phyloP scores from a whole-genome alignment of 805 yeast species.

The Wickerhamiella dianesei region DNA sequence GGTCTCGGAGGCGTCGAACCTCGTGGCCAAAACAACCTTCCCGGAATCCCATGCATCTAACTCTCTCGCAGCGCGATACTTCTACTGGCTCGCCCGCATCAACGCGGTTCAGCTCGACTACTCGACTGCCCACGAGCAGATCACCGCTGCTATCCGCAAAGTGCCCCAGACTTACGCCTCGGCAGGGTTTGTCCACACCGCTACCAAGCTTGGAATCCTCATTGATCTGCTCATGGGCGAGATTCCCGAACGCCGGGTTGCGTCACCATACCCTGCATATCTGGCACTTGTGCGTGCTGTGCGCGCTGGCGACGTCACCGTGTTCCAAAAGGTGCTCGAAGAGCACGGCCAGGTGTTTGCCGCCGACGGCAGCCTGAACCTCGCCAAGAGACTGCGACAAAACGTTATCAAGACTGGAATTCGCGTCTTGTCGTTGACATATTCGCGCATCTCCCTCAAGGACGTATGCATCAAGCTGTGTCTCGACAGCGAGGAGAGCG shows the following conservation, averaged over 20 bases:
- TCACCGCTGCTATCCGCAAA: constrained; percentile 89
- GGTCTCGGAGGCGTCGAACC: constrained; percentile 73
- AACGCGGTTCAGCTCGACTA: constrained; percentile 87
- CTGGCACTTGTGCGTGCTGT: constrained; percentile 83
- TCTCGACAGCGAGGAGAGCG: constrained; percentile 86
- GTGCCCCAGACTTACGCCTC: constrained; percentile 85
- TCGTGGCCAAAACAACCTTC: constrained; percentile 78
- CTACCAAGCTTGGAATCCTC: constrained; percentile 74
- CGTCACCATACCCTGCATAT: constrained; percentile 55
- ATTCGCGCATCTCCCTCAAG: constrained; percentile 77
- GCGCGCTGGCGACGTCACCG: constrained; percentile 73
- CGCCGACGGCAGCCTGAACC: constrained; percentile 66
- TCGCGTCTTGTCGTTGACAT: constrained; percentile 79
- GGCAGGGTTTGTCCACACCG: constrained; percentile 75
- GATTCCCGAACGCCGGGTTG: constrained; percentile 70
- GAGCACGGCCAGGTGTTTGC: constrained; percentile 49
- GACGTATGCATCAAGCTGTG: constrained; percentile 89
- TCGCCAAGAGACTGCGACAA: constrained; percentile 82
- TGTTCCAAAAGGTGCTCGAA: constrained; percentile 58
- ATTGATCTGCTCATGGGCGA: constrained; percentile 94
- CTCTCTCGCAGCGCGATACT: constrained; percentile 82
- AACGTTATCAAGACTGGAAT: constrained; percentile 97
- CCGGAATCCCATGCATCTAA: constrained; percentile 66
- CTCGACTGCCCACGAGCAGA: constrained; percentile 76
- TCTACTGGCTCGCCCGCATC: constrained; percentile 81